Evolutionary conservation across 163 green algal species (phyloP), one percentile per base, ranked within the genome.

Genomic region (Prototheca cutis): DNA sequence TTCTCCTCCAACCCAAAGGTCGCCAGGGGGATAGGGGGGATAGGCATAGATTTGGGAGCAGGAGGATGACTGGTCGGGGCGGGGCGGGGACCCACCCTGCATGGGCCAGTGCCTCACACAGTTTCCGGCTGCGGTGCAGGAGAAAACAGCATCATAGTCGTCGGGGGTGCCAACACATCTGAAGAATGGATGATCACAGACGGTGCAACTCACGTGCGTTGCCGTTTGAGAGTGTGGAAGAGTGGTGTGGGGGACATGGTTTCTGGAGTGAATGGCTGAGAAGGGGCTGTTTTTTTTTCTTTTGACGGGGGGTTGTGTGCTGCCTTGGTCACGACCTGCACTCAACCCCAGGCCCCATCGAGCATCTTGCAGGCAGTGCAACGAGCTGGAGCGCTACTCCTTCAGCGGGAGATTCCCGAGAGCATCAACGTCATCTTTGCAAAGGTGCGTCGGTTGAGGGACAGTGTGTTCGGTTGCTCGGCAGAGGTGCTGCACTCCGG

Each of bases 61-160:
- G n/a, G n/a, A n/a, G n/a, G n/a, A n/a, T n/a, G n/a, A n/a, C n/a
- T n/a, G n/a, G n/a, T n/a, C n/a, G n/a, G n/a, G n/a, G n/a, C n/a
- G n/a, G n/a, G n/a, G n/a, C n/a, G n/a, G n/a, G n/a, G n/a, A n/a
- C n/a, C n/a, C n/a, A n/a, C n/a, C n/a, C n/a, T n/a, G n/a, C n/a
- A n/a, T n/a, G n/a, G n/a, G n/a, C n/a, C n/a, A n/a, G n/a, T n/a
- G n/a, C n/a, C n/a, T n/a, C n/a, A n/a, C n/a, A n/a, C n/a, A n/a
- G n/a, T n/a, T n/a, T n/a, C n/a, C n/a, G n/a, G n/a, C 17, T 4
- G 19, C 8, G 30, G 27, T 55, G 39, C 73, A 84, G 87, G 87
- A 15, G 84, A 96, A 67, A 96, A 96, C 77, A 87, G 76, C 70
- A 96, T 96, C 61, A 79, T 95, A 27, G 89, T 96, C 40, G 84